These are phyloP conservation scores for Raphanus sativus DNA, from an alignment of 345 rosid species.

Conservation along the genomic window DNA sequence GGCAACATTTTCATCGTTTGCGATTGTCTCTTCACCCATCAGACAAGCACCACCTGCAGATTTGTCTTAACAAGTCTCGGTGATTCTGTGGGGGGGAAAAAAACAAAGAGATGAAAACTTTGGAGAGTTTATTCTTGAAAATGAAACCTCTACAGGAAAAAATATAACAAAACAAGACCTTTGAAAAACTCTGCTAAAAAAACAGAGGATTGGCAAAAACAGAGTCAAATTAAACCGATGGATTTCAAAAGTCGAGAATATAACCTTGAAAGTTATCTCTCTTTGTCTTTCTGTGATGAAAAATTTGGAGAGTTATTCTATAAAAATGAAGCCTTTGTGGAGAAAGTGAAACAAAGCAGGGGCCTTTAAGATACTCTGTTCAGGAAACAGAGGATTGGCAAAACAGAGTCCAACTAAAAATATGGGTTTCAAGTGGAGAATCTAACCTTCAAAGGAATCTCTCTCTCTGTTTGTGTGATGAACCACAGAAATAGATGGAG, in stretches of 20 bases:
- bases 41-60: constrained; percentile 2
- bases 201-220: constrained; percentile 1
- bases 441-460: neutral
- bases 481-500: neutral
- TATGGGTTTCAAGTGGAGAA: neutral
- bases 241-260: neutral
- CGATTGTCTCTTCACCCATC: constrained; percentile 71
- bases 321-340: neutral
- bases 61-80: neutral
- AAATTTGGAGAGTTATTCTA: neutral
- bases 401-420: constrained; percentile 16
- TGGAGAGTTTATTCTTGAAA: neutral
- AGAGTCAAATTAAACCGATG: constrained; percentile 17
- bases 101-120: constrained; percentile 8
- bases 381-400: constrained; percentile 4
- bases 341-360: neutral
- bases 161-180: neutral
- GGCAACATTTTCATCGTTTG: constrained; percentile 35
- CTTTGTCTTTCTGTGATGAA: neutral
- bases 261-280: neutral
- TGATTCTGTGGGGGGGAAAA: constrained; percentile 3
- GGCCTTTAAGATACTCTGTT: neutral
- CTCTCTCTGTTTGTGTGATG: neutral
- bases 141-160: neutral
- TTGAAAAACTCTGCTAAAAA: neutral